Evolutionary conservation across 306 rosid genomes (phyloP), one percentile per base, ranked within the genome.

Genomic region (Corylus avellana): DNA sequence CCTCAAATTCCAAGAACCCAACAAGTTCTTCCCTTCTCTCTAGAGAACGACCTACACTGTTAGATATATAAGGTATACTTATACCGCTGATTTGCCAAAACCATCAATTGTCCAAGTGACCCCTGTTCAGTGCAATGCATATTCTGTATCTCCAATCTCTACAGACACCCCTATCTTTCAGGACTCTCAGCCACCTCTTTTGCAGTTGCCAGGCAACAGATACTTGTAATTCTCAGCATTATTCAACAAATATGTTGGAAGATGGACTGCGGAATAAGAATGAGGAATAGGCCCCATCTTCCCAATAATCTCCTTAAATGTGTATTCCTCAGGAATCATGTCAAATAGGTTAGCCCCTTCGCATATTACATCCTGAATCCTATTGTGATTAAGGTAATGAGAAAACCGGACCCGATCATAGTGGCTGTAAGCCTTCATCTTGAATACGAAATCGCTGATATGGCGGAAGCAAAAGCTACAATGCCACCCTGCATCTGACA

Each of bases 391-490:
- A 85, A 92, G 82, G 90, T 82, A 92, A 86, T 88, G 93, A 71
- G 93, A 81, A 55, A 90, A 92, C 87, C 93, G 79, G 71, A 92
- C 90, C 29, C 97, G 82, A 47, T 92, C 97, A 0, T 79, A 72
- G 39, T 92, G 97, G 85, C 97, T 92, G 83, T 92, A 92, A 49
- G 97, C 97, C 83, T 86, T 92, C 97, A 92, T 92, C 90, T 92
- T 92, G 80, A 93, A 93, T 64, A 89, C 64, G 61, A 92, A 92
- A 12, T 92, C 92, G 1, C 86, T 89, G 82, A 92, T 85, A 48
- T 2, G 79, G 63, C 92, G 93, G 81, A 92, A 92, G 84, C 97
- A 92, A 75, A 92, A 92, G 90, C 97, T 92, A 59, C 97, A 92
- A 82, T 92, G 97, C 97, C 97, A 92, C 66, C 97, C 97, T 0